These are phyloP conservation scores for Sinapis alba DNA, from an alignment of 441 rosid genomes.

Conservation along the genomic window DNA sequence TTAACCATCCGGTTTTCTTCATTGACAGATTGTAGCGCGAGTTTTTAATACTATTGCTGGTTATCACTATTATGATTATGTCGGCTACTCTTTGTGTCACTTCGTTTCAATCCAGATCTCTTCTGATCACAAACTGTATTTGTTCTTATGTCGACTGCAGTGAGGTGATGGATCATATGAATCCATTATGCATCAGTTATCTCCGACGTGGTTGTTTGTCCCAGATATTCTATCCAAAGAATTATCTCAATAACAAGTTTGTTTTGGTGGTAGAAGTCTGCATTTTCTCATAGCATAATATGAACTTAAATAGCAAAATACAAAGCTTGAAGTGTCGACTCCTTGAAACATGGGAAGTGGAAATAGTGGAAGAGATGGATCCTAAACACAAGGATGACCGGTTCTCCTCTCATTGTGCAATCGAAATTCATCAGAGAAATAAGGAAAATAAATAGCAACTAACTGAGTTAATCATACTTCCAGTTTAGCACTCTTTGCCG, in stretches of 20 bases:
- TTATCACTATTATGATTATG: too few relatives aligned
- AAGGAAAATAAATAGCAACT: not conserved
- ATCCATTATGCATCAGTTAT: too few relatives aligned
- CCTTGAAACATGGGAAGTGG: not conserved
- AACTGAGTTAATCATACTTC: not conserved
- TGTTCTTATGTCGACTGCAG: too few relatives aligned
- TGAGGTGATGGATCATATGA: too few relatives aligned
- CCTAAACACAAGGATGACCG: not conserved
- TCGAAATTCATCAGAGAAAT: not conserved
- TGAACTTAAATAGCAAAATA: not conserved
- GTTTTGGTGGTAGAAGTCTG: not conserved
- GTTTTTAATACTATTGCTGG: too few relatives aligned
- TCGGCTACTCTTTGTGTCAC: too few relatives aligned
- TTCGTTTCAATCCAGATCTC: too few relatives aligned
- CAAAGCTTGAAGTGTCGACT: not conserved
- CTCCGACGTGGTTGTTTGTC: too few relatives aligned
- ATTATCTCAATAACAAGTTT: not conserved
- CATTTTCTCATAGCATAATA: not conserved
- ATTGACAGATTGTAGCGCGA: too few relatives aligned
- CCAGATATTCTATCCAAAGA: too few relatives aligned
- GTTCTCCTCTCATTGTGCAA: not conserved
- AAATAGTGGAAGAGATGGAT: not conserved
- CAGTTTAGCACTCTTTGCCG: not conserved
- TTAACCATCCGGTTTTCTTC: too few relatives aligned
- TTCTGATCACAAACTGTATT: too few relatives aligned